Evolutionary conservation across 768 basidiomycete species (phyloP).

Genomic region (Terana coerulea): DNA sequence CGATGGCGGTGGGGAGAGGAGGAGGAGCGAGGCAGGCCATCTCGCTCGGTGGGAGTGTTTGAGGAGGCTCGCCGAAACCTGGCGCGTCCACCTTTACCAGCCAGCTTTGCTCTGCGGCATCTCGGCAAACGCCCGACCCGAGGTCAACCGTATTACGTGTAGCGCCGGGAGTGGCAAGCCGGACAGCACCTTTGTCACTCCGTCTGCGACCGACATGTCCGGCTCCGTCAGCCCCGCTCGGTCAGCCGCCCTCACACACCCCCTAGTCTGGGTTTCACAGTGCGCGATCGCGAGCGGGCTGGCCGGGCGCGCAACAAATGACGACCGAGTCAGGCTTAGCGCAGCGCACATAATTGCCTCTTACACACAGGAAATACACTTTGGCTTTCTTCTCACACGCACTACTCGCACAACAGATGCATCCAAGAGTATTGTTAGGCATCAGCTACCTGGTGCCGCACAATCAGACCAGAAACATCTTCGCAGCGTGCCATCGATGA

Average conservation of each 20-base stretch:
- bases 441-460: neutral
- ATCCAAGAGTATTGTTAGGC: neutral
- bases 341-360: too few species aligned
- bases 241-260: constrained; percentile 3
- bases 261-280: neutral
- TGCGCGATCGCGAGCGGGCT: constrained; percentile 1
- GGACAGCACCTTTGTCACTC: neutral
- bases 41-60: neutral
- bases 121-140: constrained; percentile 2
- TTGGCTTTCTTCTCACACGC: neutral
- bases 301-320: neutral
- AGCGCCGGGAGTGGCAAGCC: neutral
- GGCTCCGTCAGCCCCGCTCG: constrained; percentile 3
- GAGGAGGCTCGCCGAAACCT: constrained; percentile 5
- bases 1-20: constrained; percentile 43
- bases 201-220: neutral
- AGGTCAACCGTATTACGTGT: neutral
- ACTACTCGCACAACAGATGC: too few species aligned
- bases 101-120: neutral
- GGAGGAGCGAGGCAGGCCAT: constrained; percentile 34
- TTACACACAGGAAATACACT: too few species aligned
- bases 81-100: constrained; percentile 1
- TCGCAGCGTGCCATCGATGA: constrained; percentile 2
- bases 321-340: neutral
- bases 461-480: neutral